phyloP scores from a whole-genome alignment of 2,329 filamentous ascomycete genomes.

The Aspergillus fumigatus region DNA sequence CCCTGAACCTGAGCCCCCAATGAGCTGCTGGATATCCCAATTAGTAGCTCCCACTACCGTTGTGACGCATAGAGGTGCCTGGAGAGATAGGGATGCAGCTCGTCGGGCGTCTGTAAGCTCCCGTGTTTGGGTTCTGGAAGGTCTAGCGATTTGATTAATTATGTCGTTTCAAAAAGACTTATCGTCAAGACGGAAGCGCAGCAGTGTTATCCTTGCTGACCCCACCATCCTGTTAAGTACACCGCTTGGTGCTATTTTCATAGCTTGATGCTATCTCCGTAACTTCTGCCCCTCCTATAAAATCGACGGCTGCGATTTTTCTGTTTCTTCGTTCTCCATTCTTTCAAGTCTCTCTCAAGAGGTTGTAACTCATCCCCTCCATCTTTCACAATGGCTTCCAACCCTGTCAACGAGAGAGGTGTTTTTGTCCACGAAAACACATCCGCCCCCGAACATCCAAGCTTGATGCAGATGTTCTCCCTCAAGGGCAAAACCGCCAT shows the following conservation, averaged over 20 bases:
- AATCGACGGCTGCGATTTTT: neutral
- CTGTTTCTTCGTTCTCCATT: neutral
- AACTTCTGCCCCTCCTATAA: constrained; percentile 2
- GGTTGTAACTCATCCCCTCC: neutral
- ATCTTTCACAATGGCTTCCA: constrained; percentile 28
- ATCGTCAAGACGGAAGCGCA: neutral
- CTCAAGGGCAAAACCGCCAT: constrained; percentile 67
- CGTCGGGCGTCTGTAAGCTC: too few relatives aligned
- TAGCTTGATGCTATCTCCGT: neutral
- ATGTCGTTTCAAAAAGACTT: neutral
- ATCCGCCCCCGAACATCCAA: constrained; percentile 38
- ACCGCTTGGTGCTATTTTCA: neutral
- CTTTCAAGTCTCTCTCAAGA: neutral
- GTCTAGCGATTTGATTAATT: neutral
- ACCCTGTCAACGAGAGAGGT: constrained; percentile 38
- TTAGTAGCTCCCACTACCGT: neutral
- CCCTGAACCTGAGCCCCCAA: neutral
- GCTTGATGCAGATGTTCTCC: constrained; percentile 63
- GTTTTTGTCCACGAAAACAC: constrained; percentile 57
- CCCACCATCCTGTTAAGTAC: neutral
- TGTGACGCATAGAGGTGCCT: neutral
- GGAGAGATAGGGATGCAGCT: too few relatives aligned
- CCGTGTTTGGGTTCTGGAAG: neutral
- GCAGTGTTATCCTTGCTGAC: neutral
- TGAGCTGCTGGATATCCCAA: neutral